Evolutionary conservation across 2,329 filamentous ascomycete genomes (phyloP), one percentile per base, ranked within the genome.

Genomic region (Hypoxylon sp.): DNA sequence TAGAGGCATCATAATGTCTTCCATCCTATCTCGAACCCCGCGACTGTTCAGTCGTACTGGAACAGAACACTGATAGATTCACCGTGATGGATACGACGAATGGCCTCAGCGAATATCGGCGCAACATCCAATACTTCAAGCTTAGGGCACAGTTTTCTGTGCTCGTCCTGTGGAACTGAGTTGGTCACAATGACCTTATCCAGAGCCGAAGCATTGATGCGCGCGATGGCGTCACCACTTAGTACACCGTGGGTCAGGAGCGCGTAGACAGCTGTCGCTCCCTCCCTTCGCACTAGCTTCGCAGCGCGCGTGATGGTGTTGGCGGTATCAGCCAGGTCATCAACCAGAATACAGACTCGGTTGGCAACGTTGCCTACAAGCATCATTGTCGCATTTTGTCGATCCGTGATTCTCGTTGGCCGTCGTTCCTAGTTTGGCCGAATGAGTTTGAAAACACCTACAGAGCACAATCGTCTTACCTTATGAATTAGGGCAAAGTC

Each of bases 401-500:
- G 91, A 79, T 97, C 93, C 64, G 88, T 93, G 79, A 97, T 94
- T 74, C 92, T 92, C 56, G 93, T 97, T 29, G 93, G 94, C 52
- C 93, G 92, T 74, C 93, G 93, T 87, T 97, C 93, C 92, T 94
- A 80, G 65, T 72, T 62, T 47, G 54, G 63, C 68, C 70, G 76
- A 73, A 78, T 81, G 76, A 80, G 76, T 76, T 76, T 71, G 67
- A 74, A 70, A 62, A 74, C 70, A 75, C 64, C 71, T 71, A 73
- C 72, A 52, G 60, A 71, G 65, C 71, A 67, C 65, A 74, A 68
- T 74, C 71, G 72, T 70, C 82, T 80, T 86, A 93, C 93, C 91
- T 98, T 99, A 86, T 99, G 96, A 76, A 99, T 99, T 65, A 99
- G 88, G 52, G 96, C 96, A 83, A 99, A 98, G 66, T 96, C 93